Evolutionary conservation across 345 rosid species (phyloP).

Genomic region (Sisymbrium irio): DNA sequence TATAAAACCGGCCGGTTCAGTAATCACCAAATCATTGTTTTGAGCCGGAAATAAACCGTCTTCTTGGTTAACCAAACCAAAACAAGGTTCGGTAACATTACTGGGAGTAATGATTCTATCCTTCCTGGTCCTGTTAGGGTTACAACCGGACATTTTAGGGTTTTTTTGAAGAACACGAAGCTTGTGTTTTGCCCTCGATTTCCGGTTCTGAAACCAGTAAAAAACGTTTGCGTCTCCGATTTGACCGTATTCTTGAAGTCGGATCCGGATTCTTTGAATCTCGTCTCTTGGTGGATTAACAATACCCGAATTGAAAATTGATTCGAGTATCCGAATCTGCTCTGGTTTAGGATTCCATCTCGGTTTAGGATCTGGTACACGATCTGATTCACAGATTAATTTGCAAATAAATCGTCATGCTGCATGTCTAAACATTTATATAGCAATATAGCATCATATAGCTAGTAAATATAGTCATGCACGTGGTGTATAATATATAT

Average conservation of each 20-base stretch:
- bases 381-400: slow-evolving; percentile 46
- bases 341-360: slow-evolving; percentile 99
- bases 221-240: slow-evolving; percentile 94
- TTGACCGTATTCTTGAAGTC: slow-evolving; percentile 80
- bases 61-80: slow-evolving; percentile 46
- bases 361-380: slow-evolving; percentile 91
- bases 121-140: slow-evolving; percentile 9
- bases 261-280: slow-evolving; percentile 76
- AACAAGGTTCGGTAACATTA: slow-evolving; percentile 17
- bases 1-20: slow-evolving; percentile 44
- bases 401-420: slow-evolving; percentile 4
- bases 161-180: slow-evolving; percentile 60
- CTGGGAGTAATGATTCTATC: slow-evolving; percentile 9
- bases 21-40: slow-evolving; percentile 38
- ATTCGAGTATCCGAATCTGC: slow-evolving; percentile 85
- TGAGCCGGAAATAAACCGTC: slow-evolving; percentile 39
- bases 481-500: background rate
- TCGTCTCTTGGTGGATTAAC: slow-evolving; percentile 94
- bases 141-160: slow-evolving; percentile 31
- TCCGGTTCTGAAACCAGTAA: slow-evolving; percentile 97
- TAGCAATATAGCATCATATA: background rate
- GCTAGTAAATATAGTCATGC: background rate
- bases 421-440: slow-evolving; percentile 21
- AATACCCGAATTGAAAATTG: slow-evolving; percentile 91
- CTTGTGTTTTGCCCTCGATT: slow-evolving; percentile 89